Conservation (phyloP, 2,329 filamentous ascomycete genomes). For the Aspergillus oerlinghausenensis region DNA sequence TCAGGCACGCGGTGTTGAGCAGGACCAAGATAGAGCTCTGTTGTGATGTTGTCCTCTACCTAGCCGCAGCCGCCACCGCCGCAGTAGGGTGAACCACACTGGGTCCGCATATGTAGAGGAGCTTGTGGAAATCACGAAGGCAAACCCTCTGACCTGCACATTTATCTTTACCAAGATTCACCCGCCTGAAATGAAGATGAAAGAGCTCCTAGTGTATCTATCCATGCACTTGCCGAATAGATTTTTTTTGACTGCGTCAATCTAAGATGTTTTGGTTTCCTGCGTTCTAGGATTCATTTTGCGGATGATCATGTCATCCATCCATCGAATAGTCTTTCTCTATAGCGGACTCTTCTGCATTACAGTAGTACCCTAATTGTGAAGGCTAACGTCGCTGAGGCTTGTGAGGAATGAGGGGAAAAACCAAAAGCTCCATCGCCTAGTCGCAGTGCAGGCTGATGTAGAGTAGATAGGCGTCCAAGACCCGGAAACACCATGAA, state of each 20-base stretch:
- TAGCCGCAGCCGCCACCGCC: not conserved
- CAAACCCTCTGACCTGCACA: not conserved
- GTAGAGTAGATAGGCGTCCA: not conserved
- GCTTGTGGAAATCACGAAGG: not conserved
- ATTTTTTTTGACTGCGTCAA: not conserved
- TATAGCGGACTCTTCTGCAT: not conserved
- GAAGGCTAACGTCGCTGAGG: not conserved
- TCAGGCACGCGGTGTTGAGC: not conserved
- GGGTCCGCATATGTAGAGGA: no score
- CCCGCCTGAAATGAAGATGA: not conserved
- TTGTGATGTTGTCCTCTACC: not conserved
- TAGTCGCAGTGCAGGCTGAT: not conserved
- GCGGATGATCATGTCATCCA: not conserved
- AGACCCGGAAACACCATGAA: not conserved
- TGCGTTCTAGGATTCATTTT: not conserved
- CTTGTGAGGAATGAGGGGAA: not conserved
- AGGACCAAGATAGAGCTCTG: not conserved
- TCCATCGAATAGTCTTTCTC: not conserved
- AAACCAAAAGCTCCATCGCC: not conserved
- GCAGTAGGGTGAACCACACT: no score
- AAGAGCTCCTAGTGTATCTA: not conserved
- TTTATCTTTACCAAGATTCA: not conserved
- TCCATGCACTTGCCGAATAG: not conserved
- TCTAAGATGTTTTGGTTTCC: not conserved
- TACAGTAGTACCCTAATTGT: not conserved